Percentiles rank a stretch among this genome's conserved stretches.
Conservation (phyloP, 2,329 filamentous ascomycete genomes). For the Pseudogymnoascus sp. region DNA sequence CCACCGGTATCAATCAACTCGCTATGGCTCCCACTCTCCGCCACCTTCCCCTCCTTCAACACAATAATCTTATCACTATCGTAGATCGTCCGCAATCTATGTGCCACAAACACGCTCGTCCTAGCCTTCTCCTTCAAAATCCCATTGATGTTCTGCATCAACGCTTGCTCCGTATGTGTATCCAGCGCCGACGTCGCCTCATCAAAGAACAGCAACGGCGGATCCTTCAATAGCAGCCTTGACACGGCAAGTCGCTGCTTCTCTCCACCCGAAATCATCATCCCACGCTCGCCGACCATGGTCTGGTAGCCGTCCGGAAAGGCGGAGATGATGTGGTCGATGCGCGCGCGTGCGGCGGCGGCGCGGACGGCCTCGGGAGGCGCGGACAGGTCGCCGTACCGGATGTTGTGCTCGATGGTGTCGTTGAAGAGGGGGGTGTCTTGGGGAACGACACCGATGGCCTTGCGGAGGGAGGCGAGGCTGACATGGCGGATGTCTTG, state of each 20-base stretch:
- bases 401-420: slow-evolving; percentile 90
- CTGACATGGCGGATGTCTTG: slow-evolving; percentile 82
- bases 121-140: slow-evolving; percentile 80
- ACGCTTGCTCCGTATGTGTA: slow-evolving; percentile 84
- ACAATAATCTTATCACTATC: slow-evolving; percentile 93
- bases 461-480: slow-evolving; percentile 70
- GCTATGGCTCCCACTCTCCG: slow-evolving; percentile 79
- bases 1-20: slow-evolving; percentile 71
- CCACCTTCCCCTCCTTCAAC: slow-evolving; percentile 73
- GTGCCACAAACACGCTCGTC: slow-evolving; percentile 92
- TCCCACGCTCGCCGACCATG: slow-evolving; percentile 83
- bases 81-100: slow-evolving; percentile 85
- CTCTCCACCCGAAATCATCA: slow-evolving; percentile 95
- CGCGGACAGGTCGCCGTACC: slow-evolving; percentile 77
- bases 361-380: slow-evolving; percentile 62
- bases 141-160: slow-evolving; percentile 87
- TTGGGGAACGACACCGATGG: slow-evolving; percentile 93
- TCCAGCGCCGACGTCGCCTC: slow-evolving; percentile 90
- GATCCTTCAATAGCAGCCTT: slow-evolving; percentile 77
- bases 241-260: slow-evolving; percentile 86
- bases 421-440: slow-evolving; percentile 97
- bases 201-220: slow-evolving; percentile 85
- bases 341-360: slow-evolving; percentile 72
- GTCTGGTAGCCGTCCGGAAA: slow-evolving; percentile 86
- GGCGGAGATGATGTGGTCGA: slow-evolving; percentile 71